These are phyloP conservation scores for Microcyclospora tardicrescens DNA, from an alignment of 2,329 filamentous ascomycete species.

Conservation along the genomic window DNA sequence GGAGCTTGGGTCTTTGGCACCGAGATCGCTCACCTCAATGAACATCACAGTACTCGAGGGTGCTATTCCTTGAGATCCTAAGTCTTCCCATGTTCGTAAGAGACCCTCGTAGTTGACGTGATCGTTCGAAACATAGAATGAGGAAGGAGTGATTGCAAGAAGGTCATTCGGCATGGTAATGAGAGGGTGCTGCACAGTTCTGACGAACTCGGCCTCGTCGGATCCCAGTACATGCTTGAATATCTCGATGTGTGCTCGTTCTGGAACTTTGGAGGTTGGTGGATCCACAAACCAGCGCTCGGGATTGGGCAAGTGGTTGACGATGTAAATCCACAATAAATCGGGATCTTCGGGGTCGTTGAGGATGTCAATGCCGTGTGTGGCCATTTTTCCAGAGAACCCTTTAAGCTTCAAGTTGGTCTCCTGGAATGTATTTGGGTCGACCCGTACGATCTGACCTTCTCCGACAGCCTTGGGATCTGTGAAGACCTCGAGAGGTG, in stretches of 20 bases:
- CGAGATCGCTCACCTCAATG: too few relatives aligned
- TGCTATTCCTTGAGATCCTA: too few relatives aligned
- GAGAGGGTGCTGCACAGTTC: slow-evolving; percentile 40
- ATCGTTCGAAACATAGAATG: slow-evolving; percentile 49
- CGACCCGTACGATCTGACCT: slow-evolving; percentile 40
- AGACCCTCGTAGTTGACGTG: slow-evolving; percentile 30
- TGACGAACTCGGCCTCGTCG: slow-evolving; percentile 32
- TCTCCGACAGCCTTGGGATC: slow-evolving; percentile 27
- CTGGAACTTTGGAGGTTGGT: slow-evolving; percentile 23
- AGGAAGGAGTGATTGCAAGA: slow-evolving; percentile 32
- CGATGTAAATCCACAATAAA: slow-evolving; percentile 46
- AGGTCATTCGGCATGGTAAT: slow-evolving; percentile 49
- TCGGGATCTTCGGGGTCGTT: slow-evolving; percentile 30
- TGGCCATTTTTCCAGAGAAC: slow-evolving; percentile 42
- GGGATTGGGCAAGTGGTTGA: slow-evolving; percentile 46
- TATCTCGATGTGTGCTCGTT: slow-evolving; percentile 44
- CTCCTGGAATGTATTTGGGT: slow-evolving; percentile 34
- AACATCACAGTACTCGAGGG: too few relatives aligned
- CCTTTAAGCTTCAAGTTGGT: slow-evolving; percentile 26
- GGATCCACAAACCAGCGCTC: slow-evolving; percentile 19
- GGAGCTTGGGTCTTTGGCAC: slow-evolving; percentile 1
- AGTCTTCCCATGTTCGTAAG: too few relatives aligned
- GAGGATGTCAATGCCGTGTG: slow-evolving; percentile 50
- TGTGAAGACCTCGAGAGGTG: slow-evolving; percentile 31
- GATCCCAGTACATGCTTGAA: slow-evolving; percentile 42